A percentile compares a stretch with the other conserved stretches of the same genome.
Conservation (phyloP, 1,139 yeast species). For the Saccharomyces hybrid region DNA sequence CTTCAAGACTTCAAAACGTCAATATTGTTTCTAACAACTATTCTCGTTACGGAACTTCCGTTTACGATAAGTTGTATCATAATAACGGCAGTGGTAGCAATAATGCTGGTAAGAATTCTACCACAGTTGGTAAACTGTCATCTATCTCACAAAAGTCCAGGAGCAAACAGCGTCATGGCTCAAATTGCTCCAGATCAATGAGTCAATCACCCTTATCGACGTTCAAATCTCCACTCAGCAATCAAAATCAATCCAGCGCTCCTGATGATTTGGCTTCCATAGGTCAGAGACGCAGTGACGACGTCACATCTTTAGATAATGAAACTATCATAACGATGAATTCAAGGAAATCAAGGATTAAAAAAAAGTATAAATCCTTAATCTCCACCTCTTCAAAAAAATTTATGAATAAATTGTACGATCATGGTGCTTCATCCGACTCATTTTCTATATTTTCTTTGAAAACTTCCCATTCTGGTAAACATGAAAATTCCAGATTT, state of each 20-base stretch:
- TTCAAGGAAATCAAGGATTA: slow-evolving; percentile 16
- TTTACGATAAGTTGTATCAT: slow-evolving; percentile 22
- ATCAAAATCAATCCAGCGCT: not conserved
- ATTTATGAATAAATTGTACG: slow-evolving; percentile 18
- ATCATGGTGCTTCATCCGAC: slow-evolving; percentile 15
- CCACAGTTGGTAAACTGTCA: not conserved
- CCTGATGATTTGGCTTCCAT: not conserved
- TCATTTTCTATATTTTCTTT: slow-evolving; percentile 20
- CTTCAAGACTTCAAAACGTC: slow-evolving; percentile 6
- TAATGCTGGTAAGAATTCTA: slow-evolving; percentile 1
- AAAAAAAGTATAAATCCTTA: slow-evolving; percentile 21
- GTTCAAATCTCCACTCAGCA: not conserved
- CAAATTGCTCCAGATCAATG: not conserved
- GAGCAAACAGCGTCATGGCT: not conserved
- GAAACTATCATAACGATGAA: slow-evolving; percentile 9
- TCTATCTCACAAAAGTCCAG: not conserved
- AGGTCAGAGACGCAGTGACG: not conserved
- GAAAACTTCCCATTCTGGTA: slow-evolving; percentile 18
- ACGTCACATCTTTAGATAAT: slow-evolving; percentile 4
- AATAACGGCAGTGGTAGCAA: slow-evolving; percentile 1
- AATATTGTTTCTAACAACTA: slow-evolving; percentile 25
- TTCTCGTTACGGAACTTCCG: slow-evolving; percentile 27
- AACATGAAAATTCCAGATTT: slow-evolving; percentile 17
- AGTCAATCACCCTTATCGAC: not conserved
- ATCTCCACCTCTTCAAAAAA: slow-evolving; percentile 22